These are phyloP conservation scores for Sabuloglossum arenarium DNA, from an alignment of 495 filamentous ascomycete species.

Conservation along the genomic window DNA sequence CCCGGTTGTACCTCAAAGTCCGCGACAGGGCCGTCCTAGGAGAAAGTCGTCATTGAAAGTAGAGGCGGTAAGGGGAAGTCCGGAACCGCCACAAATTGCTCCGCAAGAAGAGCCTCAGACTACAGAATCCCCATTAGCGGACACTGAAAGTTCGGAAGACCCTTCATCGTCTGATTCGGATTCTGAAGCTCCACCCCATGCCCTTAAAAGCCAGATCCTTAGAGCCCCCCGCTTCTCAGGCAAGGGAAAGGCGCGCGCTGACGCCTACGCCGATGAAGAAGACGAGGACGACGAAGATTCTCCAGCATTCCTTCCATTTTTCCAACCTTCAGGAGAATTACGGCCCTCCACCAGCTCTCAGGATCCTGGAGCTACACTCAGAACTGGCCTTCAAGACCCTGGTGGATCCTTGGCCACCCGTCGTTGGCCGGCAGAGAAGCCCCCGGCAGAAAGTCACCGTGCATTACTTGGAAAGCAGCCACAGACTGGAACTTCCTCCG, in stretches of 20 bases:
- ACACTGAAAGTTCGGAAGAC: background rate
- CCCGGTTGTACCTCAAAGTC: background rate
- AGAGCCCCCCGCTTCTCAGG: background rate
- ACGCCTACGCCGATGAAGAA: constrained; percentile 34
- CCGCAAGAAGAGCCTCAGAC: background rate
- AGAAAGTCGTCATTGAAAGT: constrained; percentile 15
- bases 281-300: constrained; percentile 30
- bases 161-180: constrained; percentile 3
- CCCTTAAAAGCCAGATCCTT: background rate
- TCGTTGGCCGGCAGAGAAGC: background rate
- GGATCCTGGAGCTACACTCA: constrained; percentile 42
- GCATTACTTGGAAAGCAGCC: background rate
- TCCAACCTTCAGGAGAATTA: constrained; percentile 6
- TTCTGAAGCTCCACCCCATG: background rate
- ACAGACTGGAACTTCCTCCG: constrained; percentile 22
- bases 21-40: constrained; percentile 12
- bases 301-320: constrained; percentile 58
- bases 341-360: constrained; percentile 13
- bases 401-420: background rate
- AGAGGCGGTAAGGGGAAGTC: constrained; percentile 11
- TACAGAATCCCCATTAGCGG: background rate
- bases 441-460: background rate
- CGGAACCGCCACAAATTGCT: background rate
- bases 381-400: constrained; percentile 22
- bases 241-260: constrained; percentile 21